These are phyloP conservation scores for Hypoxylon sp. DNA, from an alignment of 2,329 filamentous ascomycete species.

Conservation along the genomic window DNA sequence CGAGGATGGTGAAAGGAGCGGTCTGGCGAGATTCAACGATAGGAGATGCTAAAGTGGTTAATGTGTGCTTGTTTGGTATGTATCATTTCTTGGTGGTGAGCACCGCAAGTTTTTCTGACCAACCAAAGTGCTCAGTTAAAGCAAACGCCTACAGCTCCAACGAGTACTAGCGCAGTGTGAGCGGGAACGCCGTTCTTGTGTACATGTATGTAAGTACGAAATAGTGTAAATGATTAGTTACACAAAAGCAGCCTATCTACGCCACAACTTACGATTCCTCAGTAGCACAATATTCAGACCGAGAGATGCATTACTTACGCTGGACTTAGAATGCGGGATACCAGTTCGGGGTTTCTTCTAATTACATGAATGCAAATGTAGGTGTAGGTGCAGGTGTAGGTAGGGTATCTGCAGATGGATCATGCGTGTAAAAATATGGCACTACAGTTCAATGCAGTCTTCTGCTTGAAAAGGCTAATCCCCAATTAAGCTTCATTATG, in stretches of 20 bases:
- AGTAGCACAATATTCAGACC: conserved; percentile 5
- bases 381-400: neutral
- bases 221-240: neutral
- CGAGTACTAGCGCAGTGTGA: neutral
- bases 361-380: conserved; percentile 7
- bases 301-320: conserved; percentile 25
- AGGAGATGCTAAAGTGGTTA: conserved; percentile 18
- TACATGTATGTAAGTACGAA: neutral
- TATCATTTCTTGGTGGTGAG: neutral
- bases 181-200: conserved; percentile 27
- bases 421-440: conserved; percentile 24
- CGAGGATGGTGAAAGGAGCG: conserved; percentile 43
- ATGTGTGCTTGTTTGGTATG: conserved; percentile 12
- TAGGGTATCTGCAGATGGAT: conserved; percentile 26
- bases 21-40: conserved; percentile 28
- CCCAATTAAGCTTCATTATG: too few relatives aligned
- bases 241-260: conserved; percentile 1
- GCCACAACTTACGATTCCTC: neutral
- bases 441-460: too few relatives aligned
- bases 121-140: conserved; percentile 6
- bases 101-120: conserved; percentile 6
- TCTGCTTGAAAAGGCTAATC: too few relatives aligned
- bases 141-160: conserved; percentile 14
- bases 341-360: conserved; percentile 27
- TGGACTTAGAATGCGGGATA: conserved; percentile 8